phyloP scores from a whole-genome alignment of 1,139 yeast genomes.

The Suhomyces yuchorum region DNA sequence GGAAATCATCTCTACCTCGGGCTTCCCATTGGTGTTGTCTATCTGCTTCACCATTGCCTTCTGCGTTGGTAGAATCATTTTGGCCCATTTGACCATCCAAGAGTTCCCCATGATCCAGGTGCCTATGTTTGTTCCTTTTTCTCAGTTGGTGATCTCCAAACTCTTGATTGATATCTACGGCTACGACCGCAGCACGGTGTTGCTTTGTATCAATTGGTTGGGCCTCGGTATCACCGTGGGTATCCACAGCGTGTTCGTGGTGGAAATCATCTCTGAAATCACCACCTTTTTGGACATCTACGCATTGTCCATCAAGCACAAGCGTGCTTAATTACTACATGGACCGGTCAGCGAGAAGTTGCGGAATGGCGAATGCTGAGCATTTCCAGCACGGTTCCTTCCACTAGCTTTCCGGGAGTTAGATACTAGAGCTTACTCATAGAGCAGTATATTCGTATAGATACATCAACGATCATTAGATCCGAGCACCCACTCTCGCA shows the following conservation, averaged over 20 bases:
- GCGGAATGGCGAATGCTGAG: not conserved
- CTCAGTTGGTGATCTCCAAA: conserved; percentile 51
- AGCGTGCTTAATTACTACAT: conserved; percentile 42
- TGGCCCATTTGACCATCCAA: conserved; percentile 83
- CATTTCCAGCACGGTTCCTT: not conserved
- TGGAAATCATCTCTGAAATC: conserved; percentile 81
- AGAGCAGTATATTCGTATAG: conserved; percentile 9
- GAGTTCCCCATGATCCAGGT: conserved; percentile 71
- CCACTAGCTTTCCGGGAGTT: not conserved
- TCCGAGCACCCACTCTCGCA: conserved; percentile 9
- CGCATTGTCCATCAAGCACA: conserved; percentile 83
- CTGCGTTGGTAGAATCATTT: conserved; percentile 84
- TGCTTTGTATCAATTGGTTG: conserved; percentile 60
- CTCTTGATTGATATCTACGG: conserved; percentile 43
- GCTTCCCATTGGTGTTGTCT: conserved; percentile 64
- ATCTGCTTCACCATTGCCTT: conserved; percentile 81
- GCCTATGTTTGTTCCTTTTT: conserved; percentile 67
- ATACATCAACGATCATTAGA: conserved; percentile 13
- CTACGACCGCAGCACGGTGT: conserved; percentile 39
- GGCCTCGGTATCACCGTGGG: conserved; percentile 80
- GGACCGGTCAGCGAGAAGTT: not conserved
- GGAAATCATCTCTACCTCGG: conserved; percentile 48
- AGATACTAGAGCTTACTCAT: conserved; percentile 2
- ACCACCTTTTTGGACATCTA: conserved; percentile 83
- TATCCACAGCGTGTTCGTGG: conserved; percentile 74